Conservation (phyloP, 305 asterid genomes). For the Fraxinus xanthoxyloides region DNA sequence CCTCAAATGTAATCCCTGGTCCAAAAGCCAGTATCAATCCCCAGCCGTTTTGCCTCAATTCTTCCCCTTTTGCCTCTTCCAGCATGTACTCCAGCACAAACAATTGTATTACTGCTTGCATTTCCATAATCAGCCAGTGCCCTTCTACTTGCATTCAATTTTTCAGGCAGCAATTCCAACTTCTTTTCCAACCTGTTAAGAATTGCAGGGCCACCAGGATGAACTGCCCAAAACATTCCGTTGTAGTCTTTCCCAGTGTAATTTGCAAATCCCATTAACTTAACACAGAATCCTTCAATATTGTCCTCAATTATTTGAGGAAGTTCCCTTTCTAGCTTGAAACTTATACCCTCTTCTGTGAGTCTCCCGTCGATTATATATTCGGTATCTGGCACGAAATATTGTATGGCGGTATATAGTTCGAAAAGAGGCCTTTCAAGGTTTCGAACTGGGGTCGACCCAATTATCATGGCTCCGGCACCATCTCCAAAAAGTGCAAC, state of each 20-base stretch:
- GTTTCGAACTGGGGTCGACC: slow-evolving; percentile 37
- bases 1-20: slow-evolving; percentile 93
- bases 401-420: slow-evolving; percentile 67
- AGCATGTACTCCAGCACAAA: slow-evolving; percentile 82
- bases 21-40: slow-evolving; percentile 88
- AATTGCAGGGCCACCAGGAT: slow-evolving; percentile 95
- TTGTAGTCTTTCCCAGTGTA: slow-evolving; percentile 44
- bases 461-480: slow-evolving; percentile 84
- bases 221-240: slow-evolving; percentile 90
- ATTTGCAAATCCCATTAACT: slow-evolving; percentile 49
- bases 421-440: slow-evolving; percentile 68
- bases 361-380: slow-evolving; percentile 80
- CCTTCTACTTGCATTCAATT: slow-evolving; percentile 64
- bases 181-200: slow-evolving; percentile 74
- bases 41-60: slow-evolving; percentile 44
- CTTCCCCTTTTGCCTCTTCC: slow-evolving; percentile 42
- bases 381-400: slow-evolving; percentile 74
- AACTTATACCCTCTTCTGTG: slow-evolving; percentile 89
- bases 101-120: slow-evolving; percentile 89
- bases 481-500: slow-evolving; percentile 95
- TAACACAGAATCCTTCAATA: slow-evolving; percentile 59
- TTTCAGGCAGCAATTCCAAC: slow-evolving; percentile 61
- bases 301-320: slow-evolving; percentile 81
- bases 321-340: slow-evolving; percentile 67
- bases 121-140: slow-evolving; percentile 90